A percentile compares a stretch with the other conserved stretches of the same genome.
Conservation (phyloP, 768 basidiomycete genomes). For the Mycena floridula region DNA sequence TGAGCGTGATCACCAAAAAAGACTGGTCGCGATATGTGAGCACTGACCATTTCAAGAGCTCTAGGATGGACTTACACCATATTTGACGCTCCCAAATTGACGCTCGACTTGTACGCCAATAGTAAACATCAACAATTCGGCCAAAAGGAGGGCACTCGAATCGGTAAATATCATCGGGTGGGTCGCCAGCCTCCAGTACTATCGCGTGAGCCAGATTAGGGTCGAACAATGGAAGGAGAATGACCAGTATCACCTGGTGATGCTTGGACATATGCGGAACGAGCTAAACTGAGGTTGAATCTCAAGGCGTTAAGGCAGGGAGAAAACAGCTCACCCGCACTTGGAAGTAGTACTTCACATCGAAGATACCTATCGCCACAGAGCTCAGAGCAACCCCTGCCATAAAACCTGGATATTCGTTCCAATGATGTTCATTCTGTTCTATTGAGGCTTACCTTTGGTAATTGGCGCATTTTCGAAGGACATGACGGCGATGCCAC, state of each 20-base stretch:
- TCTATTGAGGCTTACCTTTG: slow-evolving; percentile 48
- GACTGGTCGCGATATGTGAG: slow-evolving; percentile 43
- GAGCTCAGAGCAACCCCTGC: slow-evolving; percentile 64
- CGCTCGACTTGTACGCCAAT: slow-evolving; percentile 71
- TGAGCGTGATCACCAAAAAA: slow-evolving; percentile 60
- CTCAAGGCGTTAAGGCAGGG: neutral
- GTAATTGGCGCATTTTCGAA: slow-evolving; percentile 82
- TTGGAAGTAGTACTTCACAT: slow-evolving; percentile 85
- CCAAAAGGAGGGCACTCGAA: slow-evolving; percentile 81
- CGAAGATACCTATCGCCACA: slow-evolving; percentile 71
- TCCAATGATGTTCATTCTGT: neutral
- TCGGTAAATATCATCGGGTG: slow-evolving; percentile 78
- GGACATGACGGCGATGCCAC: slow-evolving; percentile 42
- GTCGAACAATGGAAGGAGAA: slow-evolving; percentile 8
- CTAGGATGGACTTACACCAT: slow-evolving; percentile 49
- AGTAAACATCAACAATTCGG: slow-evolving; percentile 68
- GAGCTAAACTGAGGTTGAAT: slow-evolving; percentile 36
- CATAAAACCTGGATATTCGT: slow-evolving; percentile 61
- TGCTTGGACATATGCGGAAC: slow-evolving; percentile 87
- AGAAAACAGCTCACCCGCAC: slow-evolving; percentile 51
- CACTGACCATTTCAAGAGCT: neutral
- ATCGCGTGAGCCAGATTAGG: slow-evolving; percentile 26
- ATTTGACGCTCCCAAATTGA: slow-evolving; percentile 83
- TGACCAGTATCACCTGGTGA: slow-evolving; percentile 56
- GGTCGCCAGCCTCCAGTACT: slow-evolving; percentile 82